Conservation (phyloP, 176 grass and related monocot genomes). For the maize (Zea mays) region DNA sequence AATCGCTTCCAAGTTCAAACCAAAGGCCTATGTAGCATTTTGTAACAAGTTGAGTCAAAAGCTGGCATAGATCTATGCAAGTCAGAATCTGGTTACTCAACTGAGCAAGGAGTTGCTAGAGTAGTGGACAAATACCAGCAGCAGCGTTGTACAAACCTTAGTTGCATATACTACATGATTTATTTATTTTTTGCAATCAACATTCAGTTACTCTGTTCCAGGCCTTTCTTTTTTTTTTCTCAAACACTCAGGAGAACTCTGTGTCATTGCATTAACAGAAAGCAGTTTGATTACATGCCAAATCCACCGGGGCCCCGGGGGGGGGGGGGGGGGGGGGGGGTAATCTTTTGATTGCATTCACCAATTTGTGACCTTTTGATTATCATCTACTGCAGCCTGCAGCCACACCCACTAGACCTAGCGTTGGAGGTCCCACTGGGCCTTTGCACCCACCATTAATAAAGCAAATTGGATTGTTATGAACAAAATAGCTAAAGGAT, state of each 20-base stretch:
- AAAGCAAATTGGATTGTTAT: slow-evolving; percentile 14
- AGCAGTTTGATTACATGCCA: not conserved
- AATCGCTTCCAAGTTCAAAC: not conserved
- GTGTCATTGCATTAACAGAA: not conserved
- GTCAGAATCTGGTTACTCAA: not conserved
- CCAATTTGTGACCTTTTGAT: no score
- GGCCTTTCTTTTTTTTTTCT: not conserved
- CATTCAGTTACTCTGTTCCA: slow-evolving; percentile 20
- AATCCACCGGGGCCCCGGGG: no score
- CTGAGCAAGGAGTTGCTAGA: not conserved
- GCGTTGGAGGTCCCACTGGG: not conserved
- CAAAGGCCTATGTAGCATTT: slow-evolving; percentile 10
- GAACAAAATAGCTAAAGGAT: slow-evolving; percentile 5
- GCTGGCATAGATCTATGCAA: not conserved
- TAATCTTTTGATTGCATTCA: not conserved
- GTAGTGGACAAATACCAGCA: not conserved
- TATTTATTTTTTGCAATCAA: slow-evolving; percentile 11
- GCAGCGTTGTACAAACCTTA: not conserved
- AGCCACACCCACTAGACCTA: not conserved
- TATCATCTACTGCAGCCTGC: not conserved
- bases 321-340: no score
- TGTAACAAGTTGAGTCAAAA: not conserved
- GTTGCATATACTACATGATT: slow-evolving; percentile 8
- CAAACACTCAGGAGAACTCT: not conserved
- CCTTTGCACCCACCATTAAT: not conserved